A percentile compares a stretch with the other conserved stretches of the same genome.
These are phyloP conservation scores for Fusarium caatingaense DNA, from an alignment of 2,329 filamentous ascomycete genomes.

Conservation along the genomic window DNA sequence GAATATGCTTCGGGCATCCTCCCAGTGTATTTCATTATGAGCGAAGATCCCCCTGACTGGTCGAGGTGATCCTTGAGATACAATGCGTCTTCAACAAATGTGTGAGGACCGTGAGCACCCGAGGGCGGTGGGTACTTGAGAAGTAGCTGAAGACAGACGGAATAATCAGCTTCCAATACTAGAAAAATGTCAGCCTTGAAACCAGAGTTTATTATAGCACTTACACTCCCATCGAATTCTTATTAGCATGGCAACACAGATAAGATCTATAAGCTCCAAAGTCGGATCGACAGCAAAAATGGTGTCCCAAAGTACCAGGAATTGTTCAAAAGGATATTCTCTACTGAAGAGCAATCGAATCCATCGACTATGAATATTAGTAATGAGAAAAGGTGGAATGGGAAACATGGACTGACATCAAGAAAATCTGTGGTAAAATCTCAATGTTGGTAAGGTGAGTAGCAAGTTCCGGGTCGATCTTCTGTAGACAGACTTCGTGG, in stretches of 20 bases:
- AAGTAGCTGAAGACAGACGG: conserved; percentile 81
- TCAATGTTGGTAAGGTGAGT: conserved; percentile 84
- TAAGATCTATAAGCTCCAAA: conserved; percentile 83
- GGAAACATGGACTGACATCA: conserved; percentile 73
- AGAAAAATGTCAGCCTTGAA: conserved; percentile 40
- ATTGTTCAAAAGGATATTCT: conserved; percentile 89
- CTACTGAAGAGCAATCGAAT: conserved; percentile 91
- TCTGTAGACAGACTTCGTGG: conserved; percentile 82
- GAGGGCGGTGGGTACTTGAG: conserved; percentile 82
- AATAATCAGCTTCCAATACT: conserved; percentile 91
- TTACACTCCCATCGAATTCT: conserved; percentile 89
- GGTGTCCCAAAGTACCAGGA: conserved; percentile 88
- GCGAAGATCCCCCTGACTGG: conserved; percentile 68
- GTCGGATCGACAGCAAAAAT: conserved; percentile 88
- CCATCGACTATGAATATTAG: conserved; percentile 76
- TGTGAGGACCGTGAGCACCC: conserved; percentile 73
- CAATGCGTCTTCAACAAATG: conserved; percentile 87
- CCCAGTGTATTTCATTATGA: conserved; percentile 79
- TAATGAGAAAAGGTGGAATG: not conserved
- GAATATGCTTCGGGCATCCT: conserved; percentile 56
- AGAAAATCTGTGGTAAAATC: conserved; percentile 94
- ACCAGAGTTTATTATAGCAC: conserved; percentile 45
- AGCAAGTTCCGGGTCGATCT: conserved; percentile 85
- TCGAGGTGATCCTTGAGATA: conserved; percentile 76
- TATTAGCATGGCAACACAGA: conserved; percentile 95